Conservation (phyloP, 2,329 filamentous ascomycete species). For the Epichloe sp. region DNA sequence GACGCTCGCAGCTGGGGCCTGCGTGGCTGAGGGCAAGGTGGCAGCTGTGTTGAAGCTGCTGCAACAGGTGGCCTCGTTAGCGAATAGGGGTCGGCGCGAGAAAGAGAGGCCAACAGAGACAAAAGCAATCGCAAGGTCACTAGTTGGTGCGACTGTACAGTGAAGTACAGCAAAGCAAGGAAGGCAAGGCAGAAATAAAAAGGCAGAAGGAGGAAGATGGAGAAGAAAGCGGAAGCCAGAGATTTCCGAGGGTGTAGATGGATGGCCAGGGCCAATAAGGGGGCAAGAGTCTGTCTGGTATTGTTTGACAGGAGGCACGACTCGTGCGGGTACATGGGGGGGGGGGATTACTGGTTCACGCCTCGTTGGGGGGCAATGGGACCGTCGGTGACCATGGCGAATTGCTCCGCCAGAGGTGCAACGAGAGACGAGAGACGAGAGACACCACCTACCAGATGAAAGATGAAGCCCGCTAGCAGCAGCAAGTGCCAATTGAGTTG, state of each 20-base stretch:
- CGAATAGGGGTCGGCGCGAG: neutral
- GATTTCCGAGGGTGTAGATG: neutral
- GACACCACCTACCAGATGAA: neutral
- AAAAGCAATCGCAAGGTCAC: neutral
- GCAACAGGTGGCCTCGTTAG: neutral
- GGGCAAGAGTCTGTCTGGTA: neutral
- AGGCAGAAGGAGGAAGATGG: neutral
- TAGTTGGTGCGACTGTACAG: neutral
- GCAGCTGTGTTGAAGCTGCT: neutral
- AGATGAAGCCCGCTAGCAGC: neutral
- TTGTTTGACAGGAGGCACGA: slow-evolving; percentile 5
- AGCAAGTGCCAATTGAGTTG: slow-evolving; percentile 1
- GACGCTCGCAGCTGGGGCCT: neutral
- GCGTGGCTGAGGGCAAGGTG: neutral
- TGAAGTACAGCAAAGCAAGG: neutral
- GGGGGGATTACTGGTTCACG: neutral
- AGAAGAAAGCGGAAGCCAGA: neutral
- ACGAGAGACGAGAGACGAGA: no score
- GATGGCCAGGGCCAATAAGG: neutral
- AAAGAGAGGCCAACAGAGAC: neutral
- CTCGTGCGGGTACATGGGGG: slow-evolving; percentile 4
- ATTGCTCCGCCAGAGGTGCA: neutral
- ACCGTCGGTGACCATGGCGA: neutral
- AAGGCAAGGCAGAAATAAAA: neutral
- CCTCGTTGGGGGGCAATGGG: neutral